Percentiles rank a stretch among this genome's conserved stretches.
phyloP scores from a whole-genome alignment of 2,329 filamentous ascomycete genomes.

The Talaromyces amestolkiae region DNA sequence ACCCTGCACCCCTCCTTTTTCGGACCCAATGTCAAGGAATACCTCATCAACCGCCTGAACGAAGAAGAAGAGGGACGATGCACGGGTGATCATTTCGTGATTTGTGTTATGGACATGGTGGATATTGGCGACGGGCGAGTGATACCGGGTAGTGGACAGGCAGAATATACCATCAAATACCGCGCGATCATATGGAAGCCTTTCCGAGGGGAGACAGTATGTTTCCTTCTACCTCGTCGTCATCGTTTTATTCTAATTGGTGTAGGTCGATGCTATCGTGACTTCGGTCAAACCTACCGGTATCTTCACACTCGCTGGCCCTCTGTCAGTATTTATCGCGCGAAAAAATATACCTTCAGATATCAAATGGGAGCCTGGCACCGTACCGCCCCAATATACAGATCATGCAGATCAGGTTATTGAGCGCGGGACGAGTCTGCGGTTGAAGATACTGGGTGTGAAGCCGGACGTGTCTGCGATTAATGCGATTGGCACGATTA shows the following conservation, averaged over 20 bases:
- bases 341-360: constrained; percentile 76
- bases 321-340: constrained; percentile 50
- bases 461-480: constrained; percentile 91
- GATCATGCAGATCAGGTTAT: constrained; percentile 93
- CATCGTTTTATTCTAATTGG: constrained; percentile 30
- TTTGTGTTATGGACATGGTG: constrained; percentile 95
- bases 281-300: constrained; percentile 84
- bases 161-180: constrained; percentile 92
- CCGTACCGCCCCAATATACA: constrained; percentile 93
- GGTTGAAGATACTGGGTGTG: constrained; percentile 90
- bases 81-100: constrained; percentile 94
- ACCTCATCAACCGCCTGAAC: constrained; percentile 84
- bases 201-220: constrained; percentile 95
- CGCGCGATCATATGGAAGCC: constrained; percentile 96
- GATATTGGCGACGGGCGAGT: constrained; percentile 93
- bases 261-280: constrained; percentile 89
- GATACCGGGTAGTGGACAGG: constrained; percentile 83
- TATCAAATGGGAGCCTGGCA: constrained; percentile 92
- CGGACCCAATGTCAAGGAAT: constrained; percentile 85
- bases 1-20: constrained; percentile 97
- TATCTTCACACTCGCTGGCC: constrained; percentile 63
- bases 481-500: constrained; percentile 97
- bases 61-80: constrained; percentile 94
- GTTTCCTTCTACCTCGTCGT: constrained; percentile 31
- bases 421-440: constrained; percentile 87